Conservation (phyloP, 2,329 filamentous ascomycete species). For the Claviceps fusiformis region DNA sequence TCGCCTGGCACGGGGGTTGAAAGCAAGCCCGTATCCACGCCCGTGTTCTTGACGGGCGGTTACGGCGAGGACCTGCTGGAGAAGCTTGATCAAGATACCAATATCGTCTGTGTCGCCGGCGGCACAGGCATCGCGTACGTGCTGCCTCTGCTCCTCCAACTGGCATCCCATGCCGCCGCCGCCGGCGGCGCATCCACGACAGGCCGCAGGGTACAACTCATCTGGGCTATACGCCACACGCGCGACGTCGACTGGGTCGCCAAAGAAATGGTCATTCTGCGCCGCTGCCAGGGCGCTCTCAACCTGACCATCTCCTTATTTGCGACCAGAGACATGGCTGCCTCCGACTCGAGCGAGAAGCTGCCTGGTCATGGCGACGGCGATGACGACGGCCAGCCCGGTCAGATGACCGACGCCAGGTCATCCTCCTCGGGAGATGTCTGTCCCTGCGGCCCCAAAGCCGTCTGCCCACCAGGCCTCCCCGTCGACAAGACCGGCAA, state of each 20-base stretch:
- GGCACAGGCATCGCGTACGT: conserved; percentile 28
- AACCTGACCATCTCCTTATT: conserved; percentile 42
- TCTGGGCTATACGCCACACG: conserved; percentile 48
- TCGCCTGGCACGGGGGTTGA: conserved; percentile 10
- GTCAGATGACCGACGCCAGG: conserved; percentile 8
- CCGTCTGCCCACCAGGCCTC: conserved; percentile 7
- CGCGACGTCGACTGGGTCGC: conserved; percentile 44
- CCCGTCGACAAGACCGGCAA: conserved; percentile 17
- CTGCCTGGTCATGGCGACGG: not conserved
- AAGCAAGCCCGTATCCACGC: conserved; percentile 24
- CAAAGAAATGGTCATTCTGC: conserved; percentile 39
- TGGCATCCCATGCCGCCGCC: conserved; percentile 21
- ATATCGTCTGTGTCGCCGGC: conserved; percentile 26
- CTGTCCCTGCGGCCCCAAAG: conserved; percentile 13
- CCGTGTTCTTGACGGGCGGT: conserved; percentile 47
- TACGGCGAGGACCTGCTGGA: conserved; percentile 42
- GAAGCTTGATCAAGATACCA: conserved; percentile 25
- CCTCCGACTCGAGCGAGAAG: conserved; percentile 7
- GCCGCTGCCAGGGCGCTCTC: conserved; percentile 20
- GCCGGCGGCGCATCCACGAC: conserved; percentile 27
- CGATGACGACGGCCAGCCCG: conserved; percentile 1
- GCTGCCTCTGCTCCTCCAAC: conserved; percentile 21
- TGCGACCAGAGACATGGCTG: conserved; percentile 37
- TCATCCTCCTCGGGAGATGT: conserved; percentile 12
- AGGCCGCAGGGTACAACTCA: conserved; percentile 40